These are phyloP conservation scores for Geotrichum candidum DNA, from an alignment of 1,139 yeast genomes.

Conservation along the genomic window DNA sequence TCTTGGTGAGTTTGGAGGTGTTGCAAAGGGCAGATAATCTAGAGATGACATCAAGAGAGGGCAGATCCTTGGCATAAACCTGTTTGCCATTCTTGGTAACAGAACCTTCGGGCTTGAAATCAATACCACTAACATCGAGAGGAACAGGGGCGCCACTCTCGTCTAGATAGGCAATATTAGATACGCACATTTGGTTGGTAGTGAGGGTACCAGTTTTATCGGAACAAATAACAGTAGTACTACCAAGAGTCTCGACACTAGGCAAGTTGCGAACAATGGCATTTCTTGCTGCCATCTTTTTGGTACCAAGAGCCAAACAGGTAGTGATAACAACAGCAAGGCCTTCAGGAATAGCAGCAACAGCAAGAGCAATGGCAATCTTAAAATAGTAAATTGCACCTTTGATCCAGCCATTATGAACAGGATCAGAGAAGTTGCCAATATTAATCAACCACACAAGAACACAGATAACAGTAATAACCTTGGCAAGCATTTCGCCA, in stretches of 20 bases:
- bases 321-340: constrained; percentile 48
- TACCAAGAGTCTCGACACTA: constrained; percentile 35
- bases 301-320: constrained; percentile 48
- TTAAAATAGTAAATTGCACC: constrained; percentile 48
- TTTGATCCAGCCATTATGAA: constrained; percentile 38
- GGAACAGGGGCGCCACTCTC: constrained; percentile 38
- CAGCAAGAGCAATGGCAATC: constrained; percentile 47
- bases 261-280: constrained; percentile 46
- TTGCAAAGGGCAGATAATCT: constrained; percentile 35
- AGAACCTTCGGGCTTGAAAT: constrained; percentile 37
- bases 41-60: constrained; percentile 28
- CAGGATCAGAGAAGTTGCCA: constrained; percentile 39
- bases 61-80: constrained; percentile 26
- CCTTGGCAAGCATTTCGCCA: constrained; percentile 40
- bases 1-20: constrained; percentile 31
- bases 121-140: constrained; percentile 42
- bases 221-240: constrained; percentile 52
- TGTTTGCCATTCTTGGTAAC: constrained; percentile 35
- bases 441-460: constrained; percentile 42
- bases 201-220: constrained; percentile 73
- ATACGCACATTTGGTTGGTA: constrained; percentile 36
- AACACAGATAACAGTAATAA: constrained; percentile 40
- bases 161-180: constrained; percentile 37
- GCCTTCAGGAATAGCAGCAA: constrained; percentile 48
- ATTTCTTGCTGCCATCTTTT: constrained; percentile 44